Conservation (phyloP, 140 eudicot species). For the Flaveria floridana region DNA sequence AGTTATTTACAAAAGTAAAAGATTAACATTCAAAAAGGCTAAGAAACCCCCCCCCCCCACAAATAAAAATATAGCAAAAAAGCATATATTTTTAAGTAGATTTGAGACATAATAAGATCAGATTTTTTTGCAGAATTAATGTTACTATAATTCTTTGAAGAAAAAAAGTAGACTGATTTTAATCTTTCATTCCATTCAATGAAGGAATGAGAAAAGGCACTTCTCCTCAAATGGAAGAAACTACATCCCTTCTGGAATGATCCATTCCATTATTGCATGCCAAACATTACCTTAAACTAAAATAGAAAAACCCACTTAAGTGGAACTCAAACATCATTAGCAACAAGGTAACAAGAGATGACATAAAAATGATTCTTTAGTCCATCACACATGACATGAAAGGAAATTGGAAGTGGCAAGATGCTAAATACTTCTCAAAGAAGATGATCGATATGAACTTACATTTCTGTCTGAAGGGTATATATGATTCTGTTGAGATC, state of each 20-base stretch:
- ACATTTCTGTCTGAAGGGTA: slow-evolving; percentile 43
- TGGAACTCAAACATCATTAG: background rate
- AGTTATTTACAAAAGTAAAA: background rate
- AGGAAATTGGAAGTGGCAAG: background rate
- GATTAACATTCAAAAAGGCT: background rate
- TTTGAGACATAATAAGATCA: background rate
- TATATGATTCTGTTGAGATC: slow-evolving; percentile 28
- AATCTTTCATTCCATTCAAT: background rate
- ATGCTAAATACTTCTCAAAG: slow-evolving; percentile 12
- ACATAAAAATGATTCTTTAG: slow-evolving; percentile 14
- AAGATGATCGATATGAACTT: slow-evolving; percentile 31
- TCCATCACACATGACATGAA: background rate
- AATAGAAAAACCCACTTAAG: background rate
- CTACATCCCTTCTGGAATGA: background rate
- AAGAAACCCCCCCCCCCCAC: background rate
- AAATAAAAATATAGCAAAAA: background rate
- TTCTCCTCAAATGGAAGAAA: background rate
- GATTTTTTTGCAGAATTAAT: background rate
- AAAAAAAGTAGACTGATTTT: background rate
- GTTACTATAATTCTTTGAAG: background rate
- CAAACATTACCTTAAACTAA: background rate
- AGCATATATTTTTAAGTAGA: too few relatives aligned
- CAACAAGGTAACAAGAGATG: slow-evolving; percentile 15
- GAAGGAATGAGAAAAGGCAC: background rate
- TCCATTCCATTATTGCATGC: background rate